phyloP scores from a whole-genome alignment of 805 yeast species.

The Cyberlindnera misumaiensis region DNA sequence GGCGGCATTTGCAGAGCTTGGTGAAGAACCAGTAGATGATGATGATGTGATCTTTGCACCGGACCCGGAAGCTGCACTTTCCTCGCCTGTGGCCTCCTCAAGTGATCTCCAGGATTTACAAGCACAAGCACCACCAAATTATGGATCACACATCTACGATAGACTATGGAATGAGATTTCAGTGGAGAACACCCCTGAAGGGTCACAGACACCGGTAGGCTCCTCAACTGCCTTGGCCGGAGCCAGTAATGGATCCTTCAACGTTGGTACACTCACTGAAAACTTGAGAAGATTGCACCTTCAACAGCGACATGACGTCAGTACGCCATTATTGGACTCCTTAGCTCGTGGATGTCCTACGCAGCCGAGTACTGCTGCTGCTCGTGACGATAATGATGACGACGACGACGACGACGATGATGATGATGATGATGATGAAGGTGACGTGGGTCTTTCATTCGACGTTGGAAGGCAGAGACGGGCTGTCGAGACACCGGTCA shows the following conservation, averaged over 20 bases:
- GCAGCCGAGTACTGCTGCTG: neutral
- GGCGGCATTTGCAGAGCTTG: constrained; percentile 21
- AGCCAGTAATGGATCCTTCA: constrained; percentile 15
- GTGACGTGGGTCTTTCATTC: constrained; percentile 15
- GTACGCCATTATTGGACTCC: constrained; percentile 21
- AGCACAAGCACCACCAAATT: constrained; percentile 77
- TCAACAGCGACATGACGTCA: constrained; percentile 39
- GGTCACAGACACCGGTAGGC: constrained; percentile 27
- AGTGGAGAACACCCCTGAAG: constrained; percentile 26
- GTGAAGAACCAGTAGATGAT: constrained; percentile 24
- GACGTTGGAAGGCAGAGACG: constrained; percentile 4
- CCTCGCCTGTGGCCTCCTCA: constrained; percentile 12
- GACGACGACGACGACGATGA: constrained; percentile 5
- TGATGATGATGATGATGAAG: constrained; percentile 21
- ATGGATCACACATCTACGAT: constrained; percentile 77
- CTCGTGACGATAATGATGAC: neutral
- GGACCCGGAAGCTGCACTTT: constrained; percentile 26
- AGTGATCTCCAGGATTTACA: constrained; percentile 31
- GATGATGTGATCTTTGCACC: constrained; percentile 35
- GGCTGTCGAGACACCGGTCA: constrained; percentile 21
- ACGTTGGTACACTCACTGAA: constrained; percentile 35
- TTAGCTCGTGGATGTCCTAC: constrained; percentile 12
- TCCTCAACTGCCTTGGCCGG: constrained; percentile 15
- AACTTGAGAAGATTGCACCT: constrained; percentile 44
- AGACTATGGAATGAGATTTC: constrained; percentile 61